Percentiles rank a stretch among this genome's conserved stretches.
Conservation (phyloP, 2,329 filamentous ascomycete genomes). For the Grosmannia penicillata region DNA sequence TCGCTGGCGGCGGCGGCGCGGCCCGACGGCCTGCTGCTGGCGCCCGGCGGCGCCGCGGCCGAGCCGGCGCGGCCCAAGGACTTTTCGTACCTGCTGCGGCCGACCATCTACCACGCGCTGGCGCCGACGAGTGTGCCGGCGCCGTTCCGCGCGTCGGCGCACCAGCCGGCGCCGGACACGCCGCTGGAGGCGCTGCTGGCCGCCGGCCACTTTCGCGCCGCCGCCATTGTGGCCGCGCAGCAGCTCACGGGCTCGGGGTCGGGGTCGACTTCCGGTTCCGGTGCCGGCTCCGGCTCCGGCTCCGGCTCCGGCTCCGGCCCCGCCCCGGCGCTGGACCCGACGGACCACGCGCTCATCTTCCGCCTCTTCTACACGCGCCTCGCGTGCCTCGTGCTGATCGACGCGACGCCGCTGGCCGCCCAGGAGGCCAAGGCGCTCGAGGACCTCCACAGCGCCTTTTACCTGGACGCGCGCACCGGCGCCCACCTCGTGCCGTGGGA, state of each 20-base stretch:
- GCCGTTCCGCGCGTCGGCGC: slow-evolving; percentile 54
- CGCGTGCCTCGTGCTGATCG: slow-evolving; percentile 66
- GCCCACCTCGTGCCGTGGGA: slow-evolving; percentile 73
- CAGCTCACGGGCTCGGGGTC: slow-evolving; percentile 36
- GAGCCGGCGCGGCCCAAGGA: slow-evolving; percentile 34
- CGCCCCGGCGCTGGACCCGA: slow-evolving; percentile 26
- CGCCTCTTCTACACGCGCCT: slow-evolving; percentile 66
- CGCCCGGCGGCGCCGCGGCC: slow-evolving; percentile 7
- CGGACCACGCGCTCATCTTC: slow-evolving; percentile 55
- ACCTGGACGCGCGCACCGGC: slow-evolving; percentile 29
- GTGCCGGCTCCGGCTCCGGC: too few relatives aligned
- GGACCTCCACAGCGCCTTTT: slow-evolving; percentile 43
- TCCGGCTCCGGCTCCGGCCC: slow-evolving; percentile 11
- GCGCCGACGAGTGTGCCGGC: slow-evolving; percentile 44
- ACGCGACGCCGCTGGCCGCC: slow-evolving; percentile 52
- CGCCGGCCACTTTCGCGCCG: slow-evolving; percentile 64
- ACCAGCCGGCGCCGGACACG: slow-evolving; percentile 47
- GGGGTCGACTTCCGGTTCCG: not conserved
- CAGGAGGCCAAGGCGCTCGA: slow-evolving; percentile 52
- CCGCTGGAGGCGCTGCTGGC: slow-evolving; percentile 54
- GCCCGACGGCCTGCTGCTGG: slow-evolving; percentile 13
- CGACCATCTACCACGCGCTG: slow-evolving; percentile 72
- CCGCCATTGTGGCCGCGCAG: slow-evolving; percentile 53
- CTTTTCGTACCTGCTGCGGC: slow-evolving; percentile 65
- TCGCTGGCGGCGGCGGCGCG: slow-evolving; percentile 13